These are phyloP conservation scores for Epichloe aotearoae DNA, from an alignment of 2,329 filamentous ascomycete species.

Conservation along the genomic window DNA sequence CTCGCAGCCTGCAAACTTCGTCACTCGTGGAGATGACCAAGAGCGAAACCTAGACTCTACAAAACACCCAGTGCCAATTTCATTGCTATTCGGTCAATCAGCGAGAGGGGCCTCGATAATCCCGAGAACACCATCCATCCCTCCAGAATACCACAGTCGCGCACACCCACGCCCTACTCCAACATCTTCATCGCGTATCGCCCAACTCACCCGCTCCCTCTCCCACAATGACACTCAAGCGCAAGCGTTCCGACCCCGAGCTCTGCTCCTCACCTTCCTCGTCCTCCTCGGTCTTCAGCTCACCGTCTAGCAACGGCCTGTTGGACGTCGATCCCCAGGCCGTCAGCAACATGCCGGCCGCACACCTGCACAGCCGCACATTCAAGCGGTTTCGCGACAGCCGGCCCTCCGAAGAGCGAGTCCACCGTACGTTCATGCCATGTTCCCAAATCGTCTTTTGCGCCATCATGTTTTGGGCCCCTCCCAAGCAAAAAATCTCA, in stretches of 20 bases:
- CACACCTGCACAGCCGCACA: conserved; percentile 41
- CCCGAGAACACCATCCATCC: too few species aligned
- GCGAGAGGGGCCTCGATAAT: too few species aligned
- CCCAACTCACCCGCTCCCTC: not conserved
- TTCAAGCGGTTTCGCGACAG: conserved; percentile 47
- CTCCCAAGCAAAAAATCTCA: not conserved
- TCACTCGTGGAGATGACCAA: too few species aligned
- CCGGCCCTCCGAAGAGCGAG: conserved; percentile 40
- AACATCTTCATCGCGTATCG: too few species aligned
- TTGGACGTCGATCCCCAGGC: conserved; percentile 18
- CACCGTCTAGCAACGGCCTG: conserved; percentile 12
- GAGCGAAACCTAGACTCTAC: too few species aligned
- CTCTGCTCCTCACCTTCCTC: conserved; percentile 33
- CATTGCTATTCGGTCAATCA: too few species aligned
- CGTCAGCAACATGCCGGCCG: conserved; percentile 19
- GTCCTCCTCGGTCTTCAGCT: conserved; percentile 25
- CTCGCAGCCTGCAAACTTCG: not conserved
- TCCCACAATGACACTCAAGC: conserved; percentile 40
- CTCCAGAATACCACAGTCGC: too few species aligned
- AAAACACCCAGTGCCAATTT: not conserved
- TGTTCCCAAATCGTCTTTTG: not conserved
- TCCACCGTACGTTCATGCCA: conserved; percentile 36
- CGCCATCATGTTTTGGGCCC: not conserved
- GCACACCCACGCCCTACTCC: too few species aligned
- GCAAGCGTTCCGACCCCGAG: conserved; percentile 50